Evolutionary conservation across 768 basidiomycete species (phyloP).

Genomic region (Hemileccinum rubropunctum): DNA sequence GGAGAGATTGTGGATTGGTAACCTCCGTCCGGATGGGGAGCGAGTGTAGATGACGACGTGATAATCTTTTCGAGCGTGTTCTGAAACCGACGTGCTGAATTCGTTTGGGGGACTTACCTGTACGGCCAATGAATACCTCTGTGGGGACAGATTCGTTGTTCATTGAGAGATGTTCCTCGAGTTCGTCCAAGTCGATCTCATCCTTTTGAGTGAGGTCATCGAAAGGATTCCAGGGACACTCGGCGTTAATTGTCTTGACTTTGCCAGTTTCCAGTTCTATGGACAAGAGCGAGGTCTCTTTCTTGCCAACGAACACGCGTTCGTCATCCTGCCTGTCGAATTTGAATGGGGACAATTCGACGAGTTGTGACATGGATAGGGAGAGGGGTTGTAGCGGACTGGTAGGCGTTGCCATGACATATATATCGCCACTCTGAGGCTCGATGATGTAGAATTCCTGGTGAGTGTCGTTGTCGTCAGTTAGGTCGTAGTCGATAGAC

Average conservation of each 20-base stretch:
- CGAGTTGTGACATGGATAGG: constrained; percentile 88
- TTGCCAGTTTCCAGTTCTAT: constrained; percentile 78
- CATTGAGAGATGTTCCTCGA: constrained; percentile 47
- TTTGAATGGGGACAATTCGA: constrained; percentile 82
- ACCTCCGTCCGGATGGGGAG: constrained; percentile 31
- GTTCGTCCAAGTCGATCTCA: constrained; percentile 54
- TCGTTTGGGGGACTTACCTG: constrained; percentile 41
- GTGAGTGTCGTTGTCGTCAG: constrained; percentile 47
- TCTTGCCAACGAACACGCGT: constrained; percentile 84
- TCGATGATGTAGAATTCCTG: constrained; percentile 91
- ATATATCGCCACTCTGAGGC: constrained; percentile 92
- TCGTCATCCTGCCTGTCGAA: constrained; percentile 56
- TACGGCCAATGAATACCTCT: constrained; percentile 64
- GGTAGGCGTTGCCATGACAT: constrained; percentile 69
- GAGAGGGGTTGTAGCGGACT: constrained; percentile 84
- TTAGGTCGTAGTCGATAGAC: constrained; percentile 53
- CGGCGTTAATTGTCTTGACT: constrained; percentile 72
- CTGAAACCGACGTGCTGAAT: constrained; percentile 1
- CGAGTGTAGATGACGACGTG: constrained; percentile 80
- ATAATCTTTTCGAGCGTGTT: constrained; percentile 61
- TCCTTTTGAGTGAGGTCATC: constrained; percentile 47
- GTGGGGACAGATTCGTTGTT: constrained; percentile 28
- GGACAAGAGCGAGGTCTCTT: constrained; percentile 79
- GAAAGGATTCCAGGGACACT: constrained; percentile 74
- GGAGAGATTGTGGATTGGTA: constrained; percentile 73